These are phyloP conservation scores for Amesomyces nigricolor DNA, from an alignment of 2,329 filamentous ascomycete genomes.

Conservation along the genomic window DNA sequence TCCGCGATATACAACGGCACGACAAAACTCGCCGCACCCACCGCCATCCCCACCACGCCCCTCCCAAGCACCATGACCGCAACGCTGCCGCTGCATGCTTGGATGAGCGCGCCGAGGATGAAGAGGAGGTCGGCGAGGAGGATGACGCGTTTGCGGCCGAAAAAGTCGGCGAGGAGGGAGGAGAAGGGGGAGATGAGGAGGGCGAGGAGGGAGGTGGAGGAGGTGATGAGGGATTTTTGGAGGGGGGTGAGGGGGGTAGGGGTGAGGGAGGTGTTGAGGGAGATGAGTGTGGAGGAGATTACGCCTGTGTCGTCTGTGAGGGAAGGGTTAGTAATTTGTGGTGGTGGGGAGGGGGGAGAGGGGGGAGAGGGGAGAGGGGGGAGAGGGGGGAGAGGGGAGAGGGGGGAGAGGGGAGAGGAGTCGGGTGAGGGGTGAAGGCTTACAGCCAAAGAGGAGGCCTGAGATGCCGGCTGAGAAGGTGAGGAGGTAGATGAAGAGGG, in stretches of 20 bases:
- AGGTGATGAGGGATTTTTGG: conserved; percentile 66
- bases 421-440: too few relatives aligned
- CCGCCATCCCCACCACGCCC: conserved; percentile 63
- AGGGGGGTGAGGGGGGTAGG: conserved; percentile 51
- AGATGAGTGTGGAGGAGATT: conserved; percentile 62
- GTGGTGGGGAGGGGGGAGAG: not conserved
- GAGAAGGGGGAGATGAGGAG: conserved; percentile 59
- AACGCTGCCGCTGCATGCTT: conserved; percentile 56
- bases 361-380: not conserved
- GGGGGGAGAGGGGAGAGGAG: not conserved
- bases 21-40: conserved; percentile 74
- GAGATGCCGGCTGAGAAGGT: conserved; percentile 62
- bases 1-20: conserved; percentile 87
- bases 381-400: not conserved
- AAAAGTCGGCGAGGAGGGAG: conserved; percentile 56
- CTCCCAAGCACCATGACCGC: conserved; percentile 61
- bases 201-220: conserved; percentile 62
- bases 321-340: not conserved
- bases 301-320: conserved; percentile 59
- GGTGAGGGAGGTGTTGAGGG: conserved; percentile 55
- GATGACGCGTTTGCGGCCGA: conserved; percentile 59
- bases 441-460: conserved; percentile 63
- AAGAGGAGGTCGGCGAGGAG: conserved; percentile 63
- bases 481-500: conserved; percentile 54
- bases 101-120: conserved; percentile 58